phyloP scores from a whole-genome alignment of 129 eudicot genomes.

The Gnaphalium uliginosum region DNA sequence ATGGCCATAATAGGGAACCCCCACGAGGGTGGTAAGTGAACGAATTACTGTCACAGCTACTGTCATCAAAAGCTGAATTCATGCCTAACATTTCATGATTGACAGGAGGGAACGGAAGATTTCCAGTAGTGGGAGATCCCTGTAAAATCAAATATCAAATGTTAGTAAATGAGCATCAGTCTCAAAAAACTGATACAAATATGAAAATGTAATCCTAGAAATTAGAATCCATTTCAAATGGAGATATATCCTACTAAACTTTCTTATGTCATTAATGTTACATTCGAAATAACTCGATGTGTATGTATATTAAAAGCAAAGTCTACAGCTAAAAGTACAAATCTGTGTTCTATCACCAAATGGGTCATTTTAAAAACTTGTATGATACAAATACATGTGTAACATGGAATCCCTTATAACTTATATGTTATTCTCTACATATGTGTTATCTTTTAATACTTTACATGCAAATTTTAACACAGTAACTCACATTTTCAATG shows the following conservation, averaged over 20 bases:
- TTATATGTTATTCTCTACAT: no score
- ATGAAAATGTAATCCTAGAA: not conserved
- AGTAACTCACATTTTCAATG: not conserved
- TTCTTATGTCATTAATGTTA: no score
- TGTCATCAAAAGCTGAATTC: conserved; percentile 33
- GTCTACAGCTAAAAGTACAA: no score
- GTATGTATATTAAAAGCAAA: no score
- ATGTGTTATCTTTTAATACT: not conserved
- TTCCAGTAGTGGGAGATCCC: conserved; percentile 74
- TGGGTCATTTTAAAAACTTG: no score
- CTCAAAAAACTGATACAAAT: not conserved
- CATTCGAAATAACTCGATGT: no score
- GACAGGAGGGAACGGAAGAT: conserved; percentile 36
- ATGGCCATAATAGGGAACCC: conserved; percentile 40
- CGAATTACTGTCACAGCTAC: conserved; percentile 31
- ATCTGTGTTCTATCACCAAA: no score
- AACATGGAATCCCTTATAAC: no score
- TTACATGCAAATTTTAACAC: not conserved
- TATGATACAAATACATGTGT: no score
- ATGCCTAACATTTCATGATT: conserved; percentile 34
- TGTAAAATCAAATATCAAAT: conserved; percentile 21
- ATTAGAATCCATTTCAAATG: not conserved
- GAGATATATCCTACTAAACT: no score
- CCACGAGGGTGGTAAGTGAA: conserved; percentile 32
- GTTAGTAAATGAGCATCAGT: not conserved